These are phyloP conservation scores for Suhomyces ambrosiae DNA, from an alignment of 1,139 yeast genomes.

Conservation along the genomic window DNA sequence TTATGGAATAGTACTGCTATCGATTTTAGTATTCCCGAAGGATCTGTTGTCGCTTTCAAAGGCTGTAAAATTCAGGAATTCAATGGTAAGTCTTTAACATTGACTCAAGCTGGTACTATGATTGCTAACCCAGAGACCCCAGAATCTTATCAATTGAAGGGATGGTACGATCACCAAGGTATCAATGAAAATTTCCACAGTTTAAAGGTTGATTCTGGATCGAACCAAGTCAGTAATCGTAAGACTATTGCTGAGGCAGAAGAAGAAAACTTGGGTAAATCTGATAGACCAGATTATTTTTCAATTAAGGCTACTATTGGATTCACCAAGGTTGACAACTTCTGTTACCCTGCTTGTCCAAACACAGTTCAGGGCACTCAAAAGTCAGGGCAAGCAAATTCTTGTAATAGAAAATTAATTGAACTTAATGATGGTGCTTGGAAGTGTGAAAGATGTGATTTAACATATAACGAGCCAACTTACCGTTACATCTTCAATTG, in stretches of 20 bases:
- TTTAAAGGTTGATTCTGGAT: constrained; percentile 46
- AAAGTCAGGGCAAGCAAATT: constrained; percentile 24
- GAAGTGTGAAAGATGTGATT: constrained; percentile 93
- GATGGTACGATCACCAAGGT: constrained; percentile 93
- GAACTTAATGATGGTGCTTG: constrained; percentile 75
- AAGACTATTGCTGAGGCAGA: constrained; percentile 69
- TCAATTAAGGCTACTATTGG: constrained; percentile 72
- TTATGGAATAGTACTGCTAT: constrained; percentile 89
- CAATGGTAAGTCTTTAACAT: constrained; percentile 81
- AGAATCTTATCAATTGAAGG: constrained; percentile 84
- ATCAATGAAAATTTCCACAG: constrained; percentile 60
- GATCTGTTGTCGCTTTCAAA: constrained; percentile 88
- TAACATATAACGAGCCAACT: constrained; percentile 64
- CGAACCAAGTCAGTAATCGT: constrained; percentile 50
- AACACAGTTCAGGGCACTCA: constrained; percentile 38
- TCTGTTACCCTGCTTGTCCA: constrained; percentile 90
- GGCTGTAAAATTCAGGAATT: constrained; percentile 90
- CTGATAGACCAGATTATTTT: constrained; percentile 78
- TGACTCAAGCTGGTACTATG: constrained; percentile 77
- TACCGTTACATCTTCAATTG: constrained; percentile 78
- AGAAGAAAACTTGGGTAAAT: constrained; percentile 68
- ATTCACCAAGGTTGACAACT: constrained; percentile 69
- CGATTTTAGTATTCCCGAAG: constrained; percentile 72
- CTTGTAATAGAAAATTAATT: constrained; percentile 82
- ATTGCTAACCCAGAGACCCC: constrained; percentile 83